These are phyloP conservation scores for Cadophora malorum DNA, from an alignment of 2,329 filamentous ascomycete species.

Conservation along the genomic window DNA sequence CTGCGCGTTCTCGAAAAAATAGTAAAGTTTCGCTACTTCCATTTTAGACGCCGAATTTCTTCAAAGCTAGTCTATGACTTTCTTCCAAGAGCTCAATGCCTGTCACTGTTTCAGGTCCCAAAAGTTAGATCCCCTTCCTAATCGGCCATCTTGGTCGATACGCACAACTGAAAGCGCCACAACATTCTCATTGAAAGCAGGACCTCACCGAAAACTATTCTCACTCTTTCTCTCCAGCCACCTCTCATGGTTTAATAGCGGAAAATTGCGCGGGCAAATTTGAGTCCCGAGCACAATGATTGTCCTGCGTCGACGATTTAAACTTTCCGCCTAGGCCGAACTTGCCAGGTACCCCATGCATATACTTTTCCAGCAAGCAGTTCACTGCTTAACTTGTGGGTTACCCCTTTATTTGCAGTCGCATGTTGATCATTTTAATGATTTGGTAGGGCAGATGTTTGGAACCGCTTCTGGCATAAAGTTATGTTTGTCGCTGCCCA, in stretches of 20 bases:
- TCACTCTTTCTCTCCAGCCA: not conserved
- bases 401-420: not conserved
- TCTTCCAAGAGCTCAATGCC: not conserved
- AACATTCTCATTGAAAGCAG: too few species aligned
- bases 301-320: not conserved
- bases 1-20: not conserved
- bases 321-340: slow-evolving; percentile 9
- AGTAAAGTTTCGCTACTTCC: not conserved
- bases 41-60: not conserved
- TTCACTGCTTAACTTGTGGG: not conserved
- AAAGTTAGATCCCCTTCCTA: not conserved
- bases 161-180: not conserved
- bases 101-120: not conserved
- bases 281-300: not conserved
- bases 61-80: not conserved
- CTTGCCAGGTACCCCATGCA: not conserved
- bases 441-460: slow-evolving; percentile 5
- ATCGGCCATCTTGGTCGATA: not conserved
- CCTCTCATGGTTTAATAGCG: not conserved
- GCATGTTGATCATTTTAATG: not conserved
- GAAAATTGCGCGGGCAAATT: not conserved
- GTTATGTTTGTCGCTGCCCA: not conserved
- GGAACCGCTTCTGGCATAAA: not conserved
- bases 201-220: too few species aligned
- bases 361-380: not conserved